Percentiles rank a stretch among this genome's conserved stretches.
Conservation (phyloP, 2,329 filamentous ascomycete species). For the Aspergillus sp. region DNA sequence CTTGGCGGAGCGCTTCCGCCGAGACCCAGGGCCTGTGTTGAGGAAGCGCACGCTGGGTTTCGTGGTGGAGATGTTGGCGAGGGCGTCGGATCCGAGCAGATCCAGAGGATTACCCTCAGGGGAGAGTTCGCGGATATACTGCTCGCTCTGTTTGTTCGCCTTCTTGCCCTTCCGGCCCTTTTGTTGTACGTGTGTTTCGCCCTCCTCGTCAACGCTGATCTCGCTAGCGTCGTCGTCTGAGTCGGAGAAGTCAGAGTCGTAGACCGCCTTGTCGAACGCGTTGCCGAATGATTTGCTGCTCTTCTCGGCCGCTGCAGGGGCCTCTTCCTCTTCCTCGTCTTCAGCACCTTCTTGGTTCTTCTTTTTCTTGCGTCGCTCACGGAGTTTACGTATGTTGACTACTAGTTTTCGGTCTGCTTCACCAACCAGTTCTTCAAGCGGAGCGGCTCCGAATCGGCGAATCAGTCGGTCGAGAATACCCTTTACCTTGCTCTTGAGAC, state of each 20-base stretch:
- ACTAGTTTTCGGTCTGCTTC: conserved; percentile 88
- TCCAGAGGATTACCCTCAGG: conserved; percentile 92
- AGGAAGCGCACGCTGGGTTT: conserved; percentile 62
- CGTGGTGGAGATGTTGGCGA: conserved; percentile 90
- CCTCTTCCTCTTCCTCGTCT: conserved; percentile 52
- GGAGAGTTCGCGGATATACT: conserved; percentile 82
- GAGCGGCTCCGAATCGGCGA: conserved; percentile 80
- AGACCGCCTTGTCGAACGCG: conserved; percentile 42
- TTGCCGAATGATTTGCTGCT: conserved; percentile 16
- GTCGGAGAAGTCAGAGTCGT: conserved; percentile 92
- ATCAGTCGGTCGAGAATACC: conserved; percentile 96
- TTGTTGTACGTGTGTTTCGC: conserved; percentile 32
- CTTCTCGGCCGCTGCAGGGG: conserved; percentile 43
- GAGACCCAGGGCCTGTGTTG: conserved; percentile 38
- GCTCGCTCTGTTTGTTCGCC: conserved; percentile 47
- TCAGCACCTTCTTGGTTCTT: conserved; percentile 68
- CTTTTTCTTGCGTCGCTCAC: conserved; percentile 86
- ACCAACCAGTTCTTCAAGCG: conserved; percentile 77
- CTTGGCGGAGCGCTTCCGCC: conserved; percentile 43
- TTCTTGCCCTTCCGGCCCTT: conserved; percentile 47
- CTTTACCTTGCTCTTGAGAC: conserved; percentile 96
- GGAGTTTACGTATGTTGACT: conserved; percentile 90
- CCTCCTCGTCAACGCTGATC: conserved; percentile 41
- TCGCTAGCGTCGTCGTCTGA: conserved; percentile 61
- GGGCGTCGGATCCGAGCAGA: conserved; percentile 80